Percentiles rank a stretch among this genome's conserved stretches.
These are phyloP conservation scores for Gastrodia elata DNA, from an alignment of 106 monocot genomes.

Conservation along the genomic window DNA sequence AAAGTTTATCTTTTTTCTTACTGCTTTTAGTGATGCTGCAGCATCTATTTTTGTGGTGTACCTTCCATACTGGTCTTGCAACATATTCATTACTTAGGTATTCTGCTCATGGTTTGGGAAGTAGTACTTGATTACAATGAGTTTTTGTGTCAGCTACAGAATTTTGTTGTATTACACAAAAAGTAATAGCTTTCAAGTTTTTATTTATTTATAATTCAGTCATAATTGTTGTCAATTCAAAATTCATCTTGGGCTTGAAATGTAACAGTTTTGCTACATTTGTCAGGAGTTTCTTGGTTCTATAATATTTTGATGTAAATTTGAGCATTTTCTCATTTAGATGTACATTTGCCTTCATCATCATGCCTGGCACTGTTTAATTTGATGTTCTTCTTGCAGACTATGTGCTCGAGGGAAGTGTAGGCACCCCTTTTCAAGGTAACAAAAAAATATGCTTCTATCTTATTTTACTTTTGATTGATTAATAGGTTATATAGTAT, in stretches of 20 bases:
- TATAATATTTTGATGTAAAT: not conserved
- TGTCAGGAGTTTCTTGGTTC: not conserved
- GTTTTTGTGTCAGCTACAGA: too few species aligned
- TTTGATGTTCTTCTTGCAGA: conserved; percentile 36
- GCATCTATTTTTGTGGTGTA: not conserved
- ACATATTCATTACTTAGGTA: not conserved
- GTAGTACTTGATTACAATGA: not conserved
- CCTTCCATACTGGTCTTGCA: not conserved
- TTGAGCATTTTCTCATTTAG: not conserved
- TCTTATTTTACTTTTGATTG: not conserved
- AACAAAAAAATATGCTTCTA: conserved; percentile 5
- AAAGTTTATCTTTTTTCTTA: not conserved
- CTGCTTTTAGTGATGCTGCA: not conserved
- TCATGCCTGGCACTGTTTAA: not conserved
- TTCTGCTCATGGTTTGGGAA: not conserved
- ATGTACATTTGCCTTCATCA: not conserved
- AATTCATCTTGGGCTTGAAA: not conserved
- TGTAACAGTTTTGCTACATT: not conserved
- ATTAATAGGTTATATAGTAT: not conserved
- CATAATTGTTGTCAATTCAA: not conserved
- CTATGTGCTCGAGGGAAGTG: conserved; percentile 98
- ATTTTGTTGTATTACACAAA: not conserved
- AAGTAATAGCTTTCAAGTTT: not conserved
- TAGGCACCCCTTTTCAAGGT: conserved; percentile 94
- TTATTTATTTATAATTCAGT: not conserved